Evolutionary conservation across 352 stramenopile species (phyloP), one percentile per base, ranked within the genome.

Genomic region (Globisporangium cystogenes): DNA sequence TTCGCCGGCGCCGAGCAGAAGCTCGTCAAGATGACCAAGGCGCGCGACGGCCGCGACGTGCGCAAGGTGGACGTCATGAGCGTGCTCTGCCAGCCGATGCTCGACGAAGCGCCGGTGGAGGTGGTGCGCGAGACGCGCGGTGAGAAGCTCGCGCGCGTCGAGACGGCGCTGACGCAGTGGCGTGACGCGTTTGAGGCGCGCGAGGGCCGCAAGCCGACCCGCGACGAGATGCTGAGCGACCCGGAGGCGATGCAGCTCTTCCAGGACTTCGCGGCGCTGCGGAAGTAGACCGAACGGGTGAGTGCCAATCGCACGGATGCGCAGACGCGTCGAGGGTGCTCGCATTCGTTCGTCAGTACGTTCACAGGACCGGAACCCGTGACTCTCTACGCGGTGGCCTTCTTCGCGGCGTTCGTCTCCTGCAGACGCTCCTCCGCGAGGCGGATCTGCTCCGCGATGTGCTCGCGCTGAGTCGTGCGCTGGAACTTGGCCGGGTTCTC

Each of bases 11-110:
- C 71, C 16, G 82, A 93, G 55, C 84, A 94, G 55, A 89, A 90
- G 54, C 67, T 94, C 7, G 75, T 94, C 29, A 92, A 80, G 77
- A 90, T 93, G 82, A 84, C 70, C 24, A 93, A 91, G 57, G 57
- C 68, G 51, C 33, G 26, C 10, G 61, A 87, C 50, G 77, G 78
- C 23, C 67, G 67, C 7, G 39, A 44, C 7, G 70, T 89, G 7
- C 62, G 72, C 23, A 92, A 90, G 44, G 52, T 70, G 6, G 82
- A 90, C 45, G 55, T 94, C 41, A 93, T 94, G 82, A 91, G 78
- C 52, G 84, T 94, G 40, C 63, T 94, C 24, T 94, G 84, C 23
- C 84, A 94, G 51, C 84, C 84, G 1, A 86, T 94, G 58, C 60
- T 93, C 14, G 70, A 88, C 56, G 66, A 56, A 18, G 57, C 75